These are phyloP conservation scores for Claviceps maximensis DNA, from an alignment of 2,329 filamentous ascomycete genomes.

Conservation along the genomic window DNA sequence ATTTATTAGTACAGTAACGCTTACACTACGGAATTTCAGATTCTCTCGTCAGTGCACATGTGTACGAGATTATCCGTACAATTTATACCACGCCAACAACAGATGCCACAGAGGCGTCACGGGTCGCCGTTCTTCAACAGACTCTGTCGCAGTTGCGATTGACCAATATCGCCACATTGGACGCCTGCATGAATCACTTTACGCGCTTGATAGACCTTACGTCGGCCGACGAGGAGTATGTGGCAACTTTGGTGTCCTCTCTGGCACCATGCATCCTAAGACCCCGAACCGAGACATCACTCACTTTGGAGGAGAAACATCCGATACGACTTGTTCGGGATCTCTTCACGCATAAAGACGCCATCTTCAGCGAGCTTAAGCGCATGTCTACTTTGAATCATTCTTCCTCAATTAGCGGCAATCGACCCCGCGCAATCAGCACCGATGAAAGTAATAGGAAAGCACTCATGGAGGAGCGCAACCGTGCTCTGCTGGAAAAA, in stretches of 20 bases:
- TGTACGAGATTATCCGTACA: conserved; percentile 97
- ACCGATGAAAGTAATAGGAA: conserved; percentile 93
- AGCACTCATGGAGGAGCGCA: conserved; percentile 86
- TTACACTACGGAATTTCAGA: conserved; percentile 38
- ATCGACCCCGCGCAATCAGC: conserved; percentile 72
- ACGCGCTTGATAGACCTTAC: conserved; percentile 93
- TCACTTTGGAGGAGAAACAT: conserved; percentile 93
- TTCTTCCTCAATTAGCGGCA: conserved; percentile 40
- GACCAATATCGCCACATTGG: conserved; percentile 96
- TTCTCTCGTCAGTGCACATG: conserved; percentile 93
- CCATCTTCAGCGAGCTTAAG: conserved; percentile 92
- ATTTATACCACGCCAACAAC: conserved; percentile 78
- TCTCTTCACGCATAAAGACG: conserved; percentile 83
- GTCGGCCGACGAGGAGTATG: conserved; percentile 81
- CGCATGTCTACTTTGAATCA: conserved; percentile 63
- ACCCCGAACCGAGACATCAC: conserved; percentile 71
- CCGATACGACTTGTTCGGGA: conserved; percentile 83
- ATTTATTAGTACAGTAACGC: too few relatives aligned
- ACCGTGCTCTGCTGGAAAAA: conserved; percentile 64
- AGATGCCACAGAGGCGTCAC: conserved; percentile 62
- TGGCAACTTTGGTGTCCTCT: conserved; percentile 56
- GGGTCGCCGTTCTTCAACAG: conserved; percentile 85
- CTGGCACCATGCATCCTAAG: conserved; percentile 80
- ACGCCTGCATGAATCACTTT: conserved; percentile 96
- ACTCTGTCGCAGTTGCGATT: conserved; percentile 89